These are phyloP conservation scores for Fraxinus americana DNA, from an alignment of 257 asterid genomes.

Conservation along the genomic window DNA sequence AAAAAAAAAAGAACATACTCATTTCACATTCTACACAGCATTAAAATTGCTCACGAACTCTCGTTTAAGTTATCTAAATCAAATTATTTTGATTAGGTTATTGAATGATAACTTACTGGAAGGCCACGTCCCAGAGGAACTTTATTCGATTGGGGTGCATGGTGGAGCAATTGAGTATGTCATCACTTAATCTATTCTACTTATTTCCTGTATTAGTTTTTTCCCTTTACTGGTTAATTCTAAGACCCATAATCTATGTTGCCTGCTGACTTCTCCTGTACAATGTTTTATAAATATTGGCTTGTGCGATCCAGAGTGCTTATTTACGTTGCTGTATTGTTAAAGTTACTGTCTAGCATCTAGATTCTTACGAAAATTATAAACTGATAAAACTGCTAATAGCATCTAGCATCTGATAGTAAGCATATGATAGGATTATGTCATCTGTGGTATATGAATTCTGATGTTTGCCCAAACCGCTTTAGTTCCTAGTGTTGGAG, in stretches of 20 bases:
- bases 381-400: not conserved
- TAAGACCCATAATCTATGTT: not conserved
- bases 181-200: conserved; percentile 1
- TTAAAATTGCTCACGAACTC: not conserved
- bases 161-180: conserved; percentile 98
- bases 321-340: not conserved
- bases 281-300: not conserved
- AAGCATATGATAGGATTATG: not conserved
- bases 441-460: not conserved
- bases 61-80: conserved; percentile 3
- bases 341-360: not conserved
- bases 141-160: conserved; percentile 86
- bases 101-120: conserved; percentile 73
- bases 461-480: not conserved
- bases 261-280: not conserved
- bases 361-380: not conserved
- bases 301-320: not conserved
- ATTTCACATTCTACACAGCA: not conserved
- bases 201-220: not conserved
- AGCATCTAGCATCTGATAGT: not conserved
- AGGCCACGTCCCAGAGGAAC: conserved; percentile 87
- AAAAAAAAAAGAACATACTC: not conserved
- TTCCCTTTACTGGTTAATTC: conserved; percentile 2
- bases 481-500: conserved; percentile 2
- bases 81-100: conserved; percentile 40